Evolutionary conservation across 306 rosid species (phyloP), one percentile per base, ranked within the genome.

Genomic region (Cicer yamashitae): DNA sequence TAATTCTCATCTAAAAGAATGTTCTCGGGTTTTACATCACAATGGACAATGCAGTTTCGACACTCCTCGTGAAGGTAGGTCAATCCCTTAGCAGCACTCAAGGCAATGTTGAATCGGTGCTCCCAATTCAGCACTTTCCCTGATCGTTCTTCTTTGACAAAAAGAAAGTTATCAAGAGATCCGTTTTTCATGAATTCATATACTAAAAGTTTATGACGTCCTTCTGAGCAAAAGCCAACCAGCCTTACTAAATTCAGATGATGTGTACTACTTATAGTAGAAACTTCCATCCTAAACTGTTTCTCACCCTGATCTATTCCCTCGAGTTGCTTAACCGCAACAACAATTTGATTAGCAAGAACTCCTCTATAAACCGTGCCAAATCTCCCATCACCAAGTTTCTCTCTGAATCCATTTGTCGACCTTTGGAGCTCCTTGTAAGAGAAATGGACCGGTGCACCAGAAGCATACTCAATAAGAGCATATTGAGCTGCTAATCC

Each of bases 381-480:
- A 62, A 89, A 88, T 51, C 96, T 81, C 34, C 98, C 98, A 0
- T 85, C 91, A 54, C 98, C 98, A 25, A 94, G 97, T 85, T 87
- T 90, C 73, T 94, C 98, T 86, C 83, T 87, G 87, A 90, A 91
- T 37, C 96, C 96, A 46, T 90, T 90, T 0, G 98, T 91, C 1
- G 88, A 77, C 4, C 88, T 89, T 71, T 86, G 88, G 14, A 94
- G 96, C 44, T 94, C 96, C 84, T 82, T 91, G 71, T 79, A 87
- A 0, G 90, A 79, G 81, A 94, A 94, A 84, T 94, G 97, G 39
- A 90, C 87, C 0, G 96, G 97, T 0, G 97, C 98, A 13, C 98
- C 93, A 7, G 98, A 94, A 50, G 98, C 98, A 85, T 94, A 94
- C 88, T 94, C 98, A 43, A 91, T 90, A 71, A 94, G 96, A n/a